These are phyloP conservation scores for Glutinoglossum americanum DNA, from an alignment of 495 filamentous ascomycete genomes.

Conservation along the genomic window DNA sequence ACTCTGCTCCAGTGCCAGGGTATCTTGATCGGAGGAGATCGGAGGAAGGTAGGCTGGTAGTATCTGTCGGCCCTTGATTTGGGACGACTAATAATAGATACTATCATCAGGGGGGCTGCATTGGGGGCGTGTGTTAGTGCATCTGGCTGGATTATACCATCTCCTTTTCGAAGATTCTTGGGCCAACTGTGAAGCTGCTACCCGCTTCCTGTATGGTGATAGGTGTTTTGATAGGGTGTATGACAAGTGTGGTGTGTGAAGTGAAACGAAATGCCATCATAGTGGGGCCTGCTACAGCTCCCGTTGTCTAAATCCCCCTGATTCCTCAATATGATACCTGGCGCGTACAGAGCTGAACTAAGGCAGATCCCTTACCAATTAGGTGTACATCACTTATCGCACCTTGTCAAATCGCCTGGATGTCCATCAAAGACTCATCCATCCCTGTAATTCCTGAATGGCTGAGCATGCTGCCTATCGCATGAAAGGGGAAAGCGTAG, in stretches of 20 bases:
- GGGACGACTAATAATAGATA: not conserved
- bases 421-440: not conserved
- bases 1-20: not conserved
- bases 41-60: not conserved
- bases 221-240: not conserved
- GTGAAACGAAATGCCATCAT: slow-evolving; percentile 1
- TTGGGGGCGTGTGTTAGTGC: not conserved
- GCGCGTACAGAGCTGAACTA: not conserved
- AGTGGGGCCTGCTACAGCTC: not conserved
- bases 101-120: not conserved
- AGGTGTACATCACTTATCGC: not conserved
- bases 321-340: not conserved
- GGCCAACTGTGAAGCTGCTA: not conserved
- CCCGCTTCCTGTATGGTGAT: not conserved
- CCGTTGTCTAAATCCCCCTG: not conserved
- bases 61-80: not conserved
- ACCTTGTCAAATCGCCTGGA: not conserved
- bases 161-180: not conserved
- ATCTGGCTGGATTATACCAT: not conserved
- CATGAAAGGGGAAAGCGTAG: not conserved
- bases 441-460: not conserved
- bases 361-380: not conserved
- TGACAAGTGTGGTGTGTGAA: not conserved
- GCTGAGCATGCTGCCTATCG: not conserved
- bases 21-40: not conserved